Evolutionary conservation across 2,329 filamentous ascomycete species (phyloP), one percentile per base, ranked within the genome.

Genomic region (Alternaria metachromatica): DNA sequence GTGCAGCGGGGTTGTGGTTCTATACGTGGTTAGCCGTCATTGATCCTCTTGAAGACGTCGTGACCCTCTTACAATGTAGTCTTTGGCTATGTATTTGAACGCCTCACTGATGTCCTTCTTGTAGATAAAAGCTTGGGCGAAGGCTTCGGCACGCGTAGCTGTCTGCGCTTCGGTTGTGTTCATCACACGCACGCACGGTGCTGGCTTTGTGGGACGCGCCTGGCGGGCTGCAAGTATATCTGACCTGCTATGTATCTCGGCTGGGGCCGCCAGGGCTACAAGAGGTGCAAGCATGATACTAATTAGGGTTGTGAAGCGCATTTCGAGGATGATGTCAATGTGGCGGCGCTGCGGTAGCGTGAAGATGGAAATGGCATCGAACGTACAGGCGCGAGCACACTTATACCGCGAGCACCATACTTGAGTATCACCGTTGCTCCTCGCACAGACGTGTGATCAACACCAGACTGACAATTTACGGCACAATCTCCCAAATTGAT

Each of bases 1-100:
- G 50, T 0, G 71, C 73, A 3, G 60, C 49, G 4, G 74, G 72
- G 50, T 77, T 75, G 60, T 77, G 75, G 65, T 77, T 77, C 73
- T 76, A 23, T n/a, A 8, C 28, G 8, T 26, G 48, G 30, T 58
- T 37, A 55, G 33, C 43, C 3, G 15, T 23, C 30, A 20, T 44
- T 21, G 20, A 41, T 54, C 6, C 21, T 51, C 10, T 46, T 37
- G 12, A n/a, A 12, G 13, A 3, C 2, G 30, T 53, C 28, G 12
- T 23, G 13, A 12, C 2, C 3, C 21, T 25, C 69, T 56, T 60
- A 75, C 74, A 44, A 76, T 75, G 55, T 77, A 77, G 45, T 72
- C 72, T 18, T 68, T 15, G 7, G 50, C 51, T 13, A 77, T 76
- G 58, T 70, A 76, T 23, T 62, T 67, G 58, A 77, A 77, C 5